Evolutionary conservation across 352 stramenopile species (phyloP).

Genomic region (Aphanomyces euteiches): DNA sequence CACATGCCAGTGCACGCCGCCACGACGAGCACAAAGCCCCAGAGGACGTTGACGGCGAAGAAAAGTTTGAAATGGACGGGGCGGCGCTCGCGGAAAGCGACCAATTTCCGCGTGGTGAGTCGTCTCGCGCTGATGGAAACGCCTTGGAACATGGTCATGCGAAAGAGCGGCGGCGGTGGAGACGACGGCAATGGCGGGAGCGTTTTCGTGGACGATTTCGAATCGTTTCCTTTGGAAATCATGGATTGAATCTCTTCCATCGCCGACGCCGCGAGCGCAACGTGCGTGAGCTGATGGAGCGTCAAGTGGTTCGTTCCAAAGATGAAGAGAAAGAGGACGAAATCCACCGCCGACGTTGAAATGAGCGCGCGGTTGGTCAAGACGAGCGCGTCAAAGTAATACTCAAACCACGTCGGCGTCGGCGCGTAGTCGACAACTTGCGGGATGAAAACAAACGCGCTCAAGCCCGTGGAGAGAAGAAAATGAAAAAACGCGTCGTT

Average conservation of each 20-base stretch:
- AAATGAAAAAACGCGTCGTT: constrained; percentile 21
- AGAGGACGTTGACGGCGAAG: constrained; percentile 19
- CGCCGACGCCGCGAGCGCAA: constrained; percentile 3
- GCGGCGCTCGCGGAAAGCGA: background rate
- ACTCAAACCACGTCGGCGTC: constrained; percentile 8
- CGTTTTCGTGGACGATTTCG: background rate
- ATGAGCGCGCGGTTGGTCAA: constrained; percentile 9
- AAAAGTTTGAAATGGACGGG: constrained; percentile 9
- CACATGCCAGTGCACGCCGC: background rate
- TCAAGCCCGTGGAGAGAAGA: constrained; percentile 17
- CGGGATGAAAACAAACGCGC: constrained; percentile 3
- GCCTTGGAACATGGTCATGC: background rate
- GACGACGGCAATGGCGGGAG: too few relatives aligned
- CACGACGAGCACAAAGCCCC: constrained; percentile 13
- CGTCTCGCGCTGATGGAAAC: background rate
- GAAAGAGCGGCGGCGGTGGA: background rate
- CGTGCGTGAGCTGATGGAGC: constrained; percentile 18
- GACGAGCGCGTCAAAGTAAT: background rate
- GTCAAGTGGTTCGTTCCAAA: constrained; percentile 24
- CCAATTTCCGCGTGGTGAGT: background rate
- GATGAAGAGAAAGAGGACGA: constrained; percentile 23
- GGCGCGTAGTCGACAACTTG: background rate
- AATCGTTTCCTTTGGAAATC: background rate
- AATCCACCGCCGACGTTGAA: background rate
- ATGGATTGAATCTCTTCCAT: background rate